These are phyloP conservation scores for Stentor roeselii DNA, from an alignment of 73 alveolate genomes.

Conservation along the genomic window DNA sequence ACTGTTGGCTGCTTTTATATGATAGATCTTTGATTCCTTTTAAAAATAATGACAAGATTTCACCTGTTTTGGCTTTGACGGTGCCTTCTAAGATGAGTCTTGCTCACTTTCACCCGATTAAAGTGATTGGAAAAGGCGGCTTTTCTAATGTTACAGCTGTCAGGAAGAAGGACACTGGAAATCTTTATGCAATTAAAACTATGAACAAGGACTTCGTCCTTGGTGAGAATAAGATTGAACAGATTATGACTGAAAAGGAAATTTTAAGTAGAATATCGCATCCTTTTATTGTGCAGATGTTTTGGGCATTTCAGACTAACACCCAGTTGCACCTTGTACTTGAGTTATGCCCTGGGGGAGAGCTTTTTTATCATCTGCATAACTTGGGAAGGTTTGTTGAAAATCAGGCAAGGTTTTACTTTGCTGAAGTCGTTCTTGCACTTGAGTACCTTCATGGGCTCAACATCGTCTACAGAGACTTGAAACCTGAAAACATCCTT, in stretches of 20 bases:
- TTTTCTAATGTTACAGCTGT: slow-evolving; percentile 70
- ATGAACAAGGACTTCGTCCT: slow-evolving; percentile 60
- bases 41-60: not conserved
- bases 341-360: slow-evolving; percentile 90
- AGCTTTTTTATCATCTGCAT: slow-evolving; percentile 71
- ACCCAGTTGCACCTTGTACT: slow-evolving; percentile 58
- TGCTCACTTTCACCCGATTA: slow-evolving; percentile 37
- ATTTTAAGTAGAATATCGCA: slow-evolving; percentile 47
- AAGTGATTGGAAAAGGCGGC: slow-evolving; percentile 87
- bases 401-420: slow-evolving; percentile 53
- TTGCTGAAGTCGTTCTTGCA: slow-evolving; percentile 60
- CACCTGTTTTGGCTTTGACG: slow-evolving; percentile 10
- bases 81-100: not conserved
- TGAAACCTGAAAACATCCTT: slow-evolving; percentile 72
- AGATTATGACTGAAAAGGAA: slow-evolving; percentile 43
- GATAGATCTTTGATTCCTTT: slow-evolving; percentile 25
- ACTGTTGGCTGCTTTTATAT: not conserved
- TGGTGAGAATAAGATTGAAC: slow-evolving; percentile 28
- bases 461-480: slow-evolving; percentile 53
- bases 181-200: slow-evolving; percentile 75
- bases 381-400: slow-evolving; percentile 58
- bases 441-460: slow-evolving; percentile 58
- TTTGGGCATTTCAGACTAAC: slow-evolving; percentile 69
- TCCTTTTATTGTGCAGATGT: slow-evolving; percentile 57
- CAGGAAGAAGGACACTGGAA: slow-evolving; percentile 73